Conservation (phyloP, 164 flowering plant species). For the Santalum album region DNA sequence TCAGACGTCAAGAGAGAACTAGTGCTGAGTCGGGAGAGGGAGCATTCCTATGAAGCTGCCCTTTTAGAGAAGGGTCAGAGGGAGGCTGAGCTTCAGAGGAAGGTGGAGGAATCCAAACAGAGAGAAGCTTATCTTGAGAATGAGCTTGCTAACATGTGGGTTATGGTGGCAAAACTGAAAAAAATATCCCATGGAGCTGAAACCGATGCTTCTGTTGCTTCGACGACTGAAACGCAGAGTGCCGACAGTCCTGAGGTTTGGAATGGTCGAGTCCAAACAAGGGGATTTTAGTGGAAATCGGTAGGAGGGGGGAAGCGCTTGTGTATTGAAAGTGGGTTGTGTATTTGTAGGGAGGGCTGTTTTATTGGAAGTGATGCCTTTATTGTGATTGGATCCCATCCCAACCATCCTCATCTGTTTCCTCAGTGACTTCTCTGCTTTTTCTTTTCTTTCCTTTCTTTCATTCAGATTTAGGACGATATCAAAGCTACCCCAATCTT, state of each 20-base stretch:
- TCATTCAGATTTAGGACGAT: too few relatives aligned
- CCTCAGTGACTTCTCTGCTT: background rate
- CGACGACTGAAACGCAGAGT: conserved; percentile 19
- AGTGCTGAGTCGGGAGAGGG: conserved; percentile 66
- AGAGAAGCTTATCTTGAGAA: conserved; percentile 94
- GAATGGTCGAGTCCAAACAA: conserved; percentile 15
- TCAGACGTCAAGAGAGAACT: conserved; percentile 67
- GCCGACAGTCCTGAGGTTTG: conserved; percentile 25
- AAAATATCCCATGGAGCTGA: conserved; percentile 52
- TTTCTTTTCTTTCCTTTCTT: background rate
- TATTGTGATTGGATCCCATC: too few relatives aligned
- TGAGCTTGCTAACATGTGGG: conserved; percentile 99
- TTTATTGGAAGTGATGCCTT: too few relatives aligned
- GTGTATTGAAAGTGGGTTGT: conserved; percentile 1
- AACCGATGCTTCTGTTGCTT: conserved; percentile 23
- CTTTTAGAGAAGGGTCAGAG: conserved; percentile 61
- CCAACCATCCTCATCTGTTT: too few relatives aligned
- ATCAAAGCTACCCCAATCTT: too few relatives aligned
- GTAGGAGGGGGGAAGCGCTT: background rate
- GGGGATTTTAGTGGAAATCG: conserved; percentile 10
- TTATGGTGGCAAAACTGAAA: conserved; percentile 87
- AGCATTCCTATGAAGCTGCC: conserved; percentile 65
- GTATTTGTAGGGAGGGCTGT: conserved; percentile 7
- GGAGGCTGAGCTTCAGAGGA: conserved; percentile 72
- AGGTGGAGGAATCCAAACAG: conserved; percentile 85